Base-by-base conservation (phyloP, 495 filamentous ascomycete species). In the Neurospora sp. region DNA sequence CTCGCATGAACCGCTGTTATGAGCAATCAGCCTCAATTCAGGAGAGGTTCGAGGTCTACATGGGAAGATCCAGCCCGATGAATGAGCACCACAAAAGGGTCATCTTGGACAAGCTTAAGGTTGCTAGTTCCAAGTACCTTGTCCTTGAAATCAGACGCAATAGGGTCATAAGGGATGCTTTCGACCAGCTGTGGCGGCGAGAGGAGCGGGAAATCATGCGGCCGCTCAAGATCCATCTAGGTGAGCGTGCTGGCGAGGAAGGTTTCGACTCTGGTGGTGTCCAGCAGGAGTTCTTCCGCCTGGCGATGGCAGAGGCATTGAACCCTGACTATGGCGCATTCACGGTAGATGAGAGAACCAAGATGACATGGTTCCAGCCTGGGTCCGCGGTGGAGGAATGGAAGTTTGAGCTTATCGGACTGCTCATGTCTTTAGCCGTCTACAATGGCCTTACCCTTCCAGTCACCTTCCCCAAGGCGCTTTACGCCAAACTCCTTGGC, bases 361-460 rank as follows among this genome's bases (percentile, higher is more conserved):
- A 89, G 31, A 89, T 94, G 84, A 90, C 90, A 27, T 99, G 95
- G 93, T 96, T 98, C 77, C 89, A 91, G 20, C 92, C 95, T 0
- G 89, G 89, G 12, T 92, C 93, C 2, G 79, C 91, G 42, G 94
- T 96, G 76, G 91, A 92, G 2, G 82, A 93, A 6, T 94, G 95
- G 86, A 95, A 94, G 75, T 98, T 92, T 78, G 94, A 99, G 80
- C 87, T 98, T 3, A 82, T 97, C 40, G 96, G 96, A 4, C 79
- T 97, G n/a, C 80, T 98, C 61, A 86, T 97, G 72, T 94, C 91
- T 1, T 83, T 99, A 3, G 96, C 96, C n/a, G 86, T 98, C 22
- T 97, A 97, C 82, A 99, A 98, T 75, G 94, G 94, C 2, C 85
- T 97, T 22, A 97, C 93, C 0, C 84, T 99, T 2, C 95, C 95